Base-by-base conservation (phyloP, 163 green algal species). In the Picocystis sp. region DNA sequence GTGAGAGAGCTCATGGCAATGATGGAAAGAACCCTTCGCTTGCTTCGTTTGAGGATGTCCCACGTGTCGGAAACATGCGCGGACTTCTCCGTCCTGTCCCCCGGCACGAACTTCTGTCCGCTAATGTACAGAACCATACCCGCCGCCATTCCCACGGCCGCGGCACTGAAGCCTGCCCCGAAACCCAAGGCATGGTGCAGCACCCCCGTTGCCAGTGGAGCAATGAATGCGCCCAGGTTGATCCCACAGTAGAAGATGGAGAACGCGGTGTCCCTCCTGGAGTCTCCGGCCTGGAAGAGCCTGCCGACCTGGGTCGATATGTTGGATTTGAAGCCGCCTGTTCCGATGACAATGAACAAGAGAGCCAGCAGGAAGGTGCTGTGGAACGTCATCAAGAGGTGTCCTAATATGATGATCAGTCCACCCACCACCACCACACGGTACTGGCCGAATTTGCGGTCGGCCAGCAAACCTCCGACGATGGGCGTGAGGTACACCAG, bases 161-260 rank as follows among this genome's bases (percentile, higher is more conserved):
- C 58, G 8, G 47, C 46, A 12, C 33, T 45, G 42, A 69, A 69
- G 5, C 33, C 56, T 10, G 50, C 48, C 11, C 45, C 29, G 49
- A 58, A 69, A 8, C 60, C 60, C 33, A 43, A 45, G n/a, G 13
- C 49, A 14, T 43, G 45, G 9, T 34, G 49, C 25, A 69, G 21
- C 49, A 35, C 38, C 8, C 62, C 62, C 11, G 21, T 33, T 2
- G 60, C 48, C 24, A 69, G 45, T 21, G 62, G 62, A 35, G 62
- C 35, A 22, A 69, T 44, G 25, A 61, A 60, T 25, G 56, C 62
- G 12, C 62, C 62, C 9, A 64, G 15, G 49, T 69, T 69, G 38
- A 69, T 69, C 34, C 33, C 55, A 41, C 35, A 61, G 50, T 69
- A 69, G 45, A 64, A 69, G 38, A 69, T 61, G 6, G 21, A 34